These are phyloP conservation scores for Ganoderma lucidum DNA, from an alignment of 1,284 basidiomycete species.

Conservation along the genomic window DNA sequence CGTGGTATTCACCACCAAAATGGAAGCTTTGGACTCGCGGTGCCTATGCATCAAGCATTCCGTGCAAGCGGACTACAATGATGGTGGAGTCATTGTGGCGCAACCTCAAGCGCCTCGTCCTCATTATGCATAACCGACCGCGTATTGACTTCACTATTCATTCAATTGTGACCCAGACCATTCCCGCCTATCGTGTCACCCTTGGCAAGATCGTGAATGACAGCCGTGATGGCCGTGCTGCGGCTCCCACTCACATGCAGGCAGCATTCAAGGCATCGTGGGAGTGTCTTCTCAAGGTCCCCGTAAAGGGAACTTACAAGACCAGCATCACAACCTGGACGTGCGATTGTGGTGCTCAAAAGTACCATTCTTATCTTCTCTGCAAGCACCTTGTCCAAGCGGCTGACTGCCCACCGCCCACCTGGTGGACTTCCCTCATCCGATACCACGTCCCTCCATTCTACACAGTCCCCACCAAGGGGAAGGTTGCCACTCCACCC, in stretches of 20 bases:
- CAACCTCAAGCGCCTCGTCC: constrained; percentile 22
- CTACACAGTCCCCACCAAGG: too few species aligned
- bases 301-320: constrained; percentile 21
- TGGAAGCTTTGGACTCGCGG: constrained; percentile 29
- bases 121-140: constrained; percentile 20
- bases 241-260: neutral
- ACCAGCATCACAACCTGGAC: constrained; percentile 25
- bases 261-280: constrained; percentile 15
- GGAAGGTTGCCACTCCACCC: too few species aligned
- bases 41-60: constrained; percentile 13
- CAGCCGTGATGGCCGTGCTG: neutral
- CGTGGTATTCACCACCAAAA: constrained; percentile 22
- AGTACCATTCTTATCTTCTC: constrained; percentile 28
- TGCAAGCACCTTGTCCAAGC: constrained; percentile 33
- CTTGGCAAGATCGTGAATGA: constrained; percentile 1
- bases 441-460: too few species aligned
- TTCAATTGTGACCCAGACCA: constrained; percentile 12
- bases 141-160: constrained; percentile 21
- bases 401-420: neutral
- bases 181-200: constrained; percentile 21
- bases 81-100: constrained; percentile 31
- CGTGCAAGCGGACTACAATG: constrained; percentile 28
- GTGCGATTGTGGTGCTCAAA: constrained; percentile 32
- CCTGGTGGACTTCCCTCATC: too few species aligned
- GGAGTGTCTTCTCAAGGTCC: constrained; percentile 8